A percentile compares a stretch with the other conserved stretches of the same genome.
Conservation (phyloP, 352 stramenopile genomes). For the Phytophthora cryptogea region DNA sequence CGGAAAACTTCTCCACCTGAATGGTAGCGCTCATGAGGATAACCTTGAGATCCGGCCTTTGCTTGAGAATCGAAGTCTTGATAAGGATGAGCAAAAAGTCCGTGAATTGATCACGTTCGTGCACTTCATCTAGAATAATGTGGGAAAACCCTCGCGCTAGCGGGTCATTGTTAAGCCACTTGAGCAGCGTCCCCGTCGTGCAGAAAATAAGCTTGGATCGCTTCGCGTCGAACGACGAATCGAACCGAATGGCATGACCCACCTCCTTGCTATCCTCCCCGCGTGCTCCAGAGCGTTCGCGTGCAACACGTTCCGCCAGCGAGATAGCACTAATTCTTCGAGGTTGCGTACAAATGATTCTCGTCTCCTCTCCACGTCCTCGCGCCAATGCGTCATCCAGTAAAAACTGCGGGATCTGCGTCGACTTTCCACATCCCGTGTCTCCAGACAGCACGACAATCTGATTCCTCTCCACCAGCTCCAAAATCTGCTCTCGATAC, state of each 20-base stretch:
- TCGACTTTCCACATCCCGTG: conserved; percentile 95
- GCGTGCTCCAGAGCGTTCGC: conserved; percentile 58
- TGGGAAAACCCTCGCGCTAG: conserved; percentile 87
- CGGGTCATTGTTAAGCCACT: conserved; percentile 82
- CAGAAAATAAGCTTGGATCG: conserved; percentile 96
- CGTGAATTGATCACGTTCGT: conserved; percentile 95
- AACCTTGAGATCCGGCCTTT: conserved; percentile 86
- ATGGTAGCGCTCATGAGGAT: conserved; percentile 97
- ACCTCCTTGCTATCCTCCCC: conserved; percentile 65
- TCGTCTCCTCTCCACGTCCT: conserved; percentile 57
- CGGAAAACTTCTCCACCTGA: conserved; percentile 91
- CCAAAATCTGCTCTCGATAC: conserved; percentile 71
- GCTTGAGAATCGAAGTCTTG: conserved; percentile 84
- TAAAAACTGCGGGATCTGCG: conserved; percentile 94
- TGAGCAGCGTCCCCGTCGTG: conserved; percentile 95
- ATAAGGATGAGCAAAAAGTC: conserved; percentile 97
- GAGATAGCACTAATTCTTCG: conserved; percentile 91
- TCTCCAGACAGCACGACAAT: conserved; percentile 93
- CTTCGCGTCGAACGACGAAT: conserved; percentile 73
- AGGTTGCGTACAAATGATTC: conserved; percentile 94
- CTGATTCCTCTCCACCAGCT: conserved; percentile 73
- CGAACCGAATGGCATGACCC: conserved; percentile 93
- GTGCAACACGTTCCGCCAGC: conserved; percentile 84
- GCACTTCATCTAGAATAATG: conserved; percentile 96
- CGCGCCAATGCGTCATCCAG: conserved; percentile 82